Percentiles rank a stretch among this genome's conserved stretches.
Conservation (phyloP, 306 rosid genomes). For the Benincasa hispida region DNA sequence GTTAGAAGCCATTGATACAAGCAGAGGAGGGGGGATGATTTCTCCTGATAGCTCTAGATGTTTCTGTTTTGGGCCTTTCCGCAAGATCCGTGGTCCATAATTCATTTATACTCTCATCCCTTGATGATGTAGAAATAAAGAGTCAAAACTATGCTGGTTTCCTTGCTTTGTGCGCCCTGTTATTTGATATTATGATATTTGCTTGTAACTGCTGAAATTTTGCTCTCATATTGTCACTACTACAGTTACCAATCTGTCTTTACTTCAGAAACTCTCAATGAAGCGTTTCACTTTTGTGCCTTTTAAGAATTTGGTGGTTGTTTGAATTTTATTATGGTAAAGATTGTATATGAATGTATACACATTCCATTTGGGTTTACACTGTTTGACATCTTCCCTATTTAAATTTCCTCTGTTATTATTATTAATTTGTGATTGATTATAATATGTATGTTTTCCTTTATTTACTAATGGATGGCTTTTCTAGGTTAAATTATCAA, state of each 20-base stretch:
- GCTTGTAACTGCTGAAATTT: background rate
- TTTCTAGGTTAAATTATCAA: no score
- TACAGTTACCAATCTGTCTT: background rate
- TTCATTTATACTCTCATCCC: background rate
- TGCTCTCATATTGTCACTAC: background rate
- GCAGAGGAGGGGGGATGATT: conserved; percentile 67
- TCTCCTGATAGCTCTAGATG: conserved; percentile 29
- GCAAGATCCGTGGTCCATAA: conserved; percentile 45
- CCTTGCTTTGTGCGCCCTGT: background rate
- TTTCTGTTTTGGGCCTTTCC: conserved; percentile 24
- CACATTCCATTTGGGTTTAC: background rate
- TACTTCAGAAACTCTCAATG: background rate
- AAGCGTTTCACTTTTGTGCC: background rate
- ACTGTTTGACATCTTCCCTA: background rate
- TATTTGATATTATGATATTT: background rate
- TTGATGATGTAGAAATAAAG: background rate
- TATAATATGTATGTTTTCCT: background rate
- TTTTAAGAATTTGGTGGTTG: background rate
- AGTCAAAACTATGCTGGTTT: conserved; percentile 1
- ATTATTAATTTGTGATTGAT: background rate
- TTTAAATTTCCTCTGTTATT: background rate
- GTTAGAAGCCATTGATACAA: conserved; percentile 60
- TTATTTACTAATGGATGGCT: background rate
- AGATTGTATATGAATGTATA: background rate
- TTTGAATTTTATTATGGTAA: background rate